Evolutionary conservation across 495 filamentous ascomycete genomes (phyloP).

Genomic region (Alectoria sarmentosa): DNA sequence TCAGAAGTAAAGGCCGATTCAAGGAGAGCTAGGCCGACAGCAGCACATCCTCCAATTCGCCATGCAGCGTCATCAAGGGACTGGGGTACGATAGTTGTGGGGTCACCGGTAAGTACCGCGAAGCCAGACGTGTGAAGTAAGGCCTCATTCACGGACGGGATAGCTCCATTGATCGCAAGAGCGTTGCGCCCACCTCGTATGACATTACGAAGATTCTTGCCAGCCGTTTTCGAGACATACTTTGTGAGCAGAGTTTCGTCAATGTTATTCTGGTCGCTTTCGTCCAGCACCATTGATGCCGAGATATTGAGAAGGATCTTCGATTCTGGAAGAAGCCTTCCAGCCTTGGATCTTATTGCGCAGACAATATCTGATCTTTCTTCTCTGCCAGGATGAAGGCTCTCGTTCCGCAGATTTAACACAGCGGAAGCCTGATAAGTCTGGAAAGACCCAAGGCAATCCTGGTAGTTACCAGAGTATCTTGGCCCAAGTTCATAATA

Average conservation of each 20-base stretch:
- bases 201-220: constrained; percentile 61
- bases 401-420: constrained; percentile 83
- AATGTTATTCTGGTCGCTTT: constrained; percentile 59
- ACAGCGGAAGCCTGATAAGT: constrained; percentile 94
- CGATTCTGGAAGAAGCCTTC: constrained; percentile 68
- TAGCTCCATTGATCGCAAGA: constrained; percentile 79
- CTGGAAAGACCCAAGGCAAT: constrained; percentile 91
- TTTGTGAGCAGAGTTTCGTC: constrained; percentile 69
- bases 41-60: constrained; percentile 81
- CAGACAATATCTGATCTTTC: constrained; percentile 86
- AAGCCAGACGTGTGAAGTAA: constrained; percentile 69
- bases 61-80: constrained; percentile 88
- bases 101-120: constrained; percentile 73
- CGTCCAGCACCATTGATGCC: constrained; percentile 67
- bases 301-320: constrained; percentile 82
- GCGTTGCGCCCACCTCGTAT: constrained; percentile 68
- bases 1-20: constrained; percentile 64
- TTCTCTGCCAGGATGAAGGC: constrained; percentile 83
- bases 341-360: constrained; percentile 77
- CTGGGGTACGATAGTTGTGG: constrained; percentile 71
- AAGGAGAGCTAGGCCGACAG: constrained; percentile 74
- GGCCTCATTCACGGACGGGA: constrained; percentile 85
- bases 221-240: constrained; percentile 66
- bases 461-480: constrained; percentile 93
- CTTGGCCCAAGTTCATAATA: constrained; percentile 82